These are phyloP conservation scores for Phytopythium chamaehyphon DNA, from an alignment of 352 stramenopile genomes.

Conservation along the genomic window DNA sequence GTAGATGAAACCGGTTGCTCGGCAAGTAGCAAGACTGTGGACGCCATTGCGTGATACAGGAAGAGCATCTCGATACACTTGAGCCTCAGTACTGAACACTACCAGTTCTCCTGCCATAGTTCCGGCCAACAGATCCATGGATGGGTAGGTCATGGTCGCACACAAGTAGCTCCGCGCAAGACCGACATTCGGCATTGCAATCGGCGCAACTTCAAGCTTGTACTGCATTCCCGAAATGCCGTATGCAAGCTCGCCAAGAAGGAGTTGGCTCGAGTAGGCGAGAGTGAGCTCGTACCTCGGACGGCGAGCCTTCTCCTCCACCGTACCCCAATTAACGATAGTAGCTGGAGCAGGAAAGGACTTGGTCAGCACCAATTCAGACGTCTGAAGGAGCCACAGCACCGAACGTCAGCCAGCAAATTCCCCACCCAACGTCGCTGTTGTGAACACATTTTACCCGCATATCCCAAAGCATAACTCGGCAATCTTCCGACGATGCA, in stretches of 20 bases:
- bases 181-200: constrained; percentile 68
- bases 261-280: constrained; percentile 62
- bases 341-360: constrained; percentile 54
- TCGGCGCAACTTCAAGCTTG: constrained; percentile 56
- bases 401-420: not conserved
- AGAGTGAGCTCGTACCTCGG: constrained; percentile 68
- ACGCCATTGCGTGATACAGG: constrained; percentile 65
- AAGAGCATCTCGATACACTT: constrained; percentile 62
- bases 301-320: constrained; percentile 63
- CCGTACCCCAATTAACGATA: constrained; percentile 64
- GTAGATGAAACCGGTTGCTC: constrained; percentile 61
- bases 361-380: constrained; percentile 64
- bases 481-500: constrained; percentile 57
- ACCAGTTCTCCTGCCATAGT: constrained; percentile 80
- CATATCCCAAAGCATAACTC: constrained; percentile 75
- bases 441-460: constrained; percentile 20
- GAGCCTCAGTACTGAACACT: constrained; percentile 72
- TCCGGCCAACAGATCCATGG: constrained; percentile 53
- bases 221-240: constrained; percentile 81
- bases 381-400: constrained; percentile 36
- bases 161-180: constrained; percentile 70
- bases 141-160: constrained; percentile 46
- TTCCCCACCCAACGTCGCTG: not conserved
- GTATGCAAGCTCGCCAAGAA: constrained; percentile 59
- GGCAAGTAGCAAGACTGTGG: constrained; percentile 69